Evolutionary conservation across 2,329 filamentous ascomycete genomes (phyloP).

Genomic region (Clonostachys sp.): DNA sequence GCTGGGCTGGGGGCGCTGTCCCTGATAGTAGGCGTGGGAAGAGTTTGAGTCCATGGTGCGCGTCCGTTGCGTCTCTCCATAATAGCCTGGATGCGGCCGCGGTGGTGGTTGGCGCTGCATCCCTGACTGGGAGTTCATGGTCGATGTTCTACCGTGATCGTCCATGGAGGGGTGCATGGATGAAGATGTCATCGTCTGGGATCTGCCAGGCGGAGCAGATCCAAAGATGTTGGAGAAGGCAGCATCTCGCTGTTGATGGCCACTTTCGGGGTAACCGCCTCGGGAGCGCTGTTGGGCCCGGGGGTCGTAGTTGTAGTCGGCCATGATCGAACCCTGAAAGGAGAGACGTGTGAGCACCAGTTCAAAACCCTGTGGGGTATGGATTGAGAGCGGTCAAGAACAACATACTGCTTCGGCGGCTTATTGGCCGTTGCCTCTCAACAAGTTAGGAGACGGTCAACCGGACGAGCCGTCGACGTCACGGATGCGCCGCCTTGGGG

Average conservation of each 20-base stretch:
- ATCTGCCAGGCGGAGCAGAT: constrained; percentile 77
- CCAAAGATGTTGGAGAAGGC: constrained; percentile 97
- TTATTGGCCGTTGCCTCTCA: too few relatives aligned
- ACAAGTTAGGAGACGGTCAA: too few relatives aligned
- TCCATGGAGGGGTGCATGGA: constrained; percentile 45
- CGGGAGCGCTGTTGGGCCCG: constrained; percentile 38
- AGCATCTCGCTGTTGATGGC: constrained; percentile 75
- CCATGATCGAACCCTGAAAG: constrained; percentile 33
- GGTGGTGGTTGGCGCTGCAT: constrained; percentile 64
- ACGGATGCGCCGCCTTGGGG: too few relatives aligned
- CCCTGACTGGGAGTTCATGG: constrained; percentile 56
- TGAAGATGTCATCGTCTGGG: constrained; percentile 91
- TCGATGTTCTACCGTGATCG: constrained; percentile 68
- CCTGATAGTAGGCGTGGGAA: constrained; percentile 48
- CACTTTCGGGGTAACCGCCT: constrained; percentile 42
- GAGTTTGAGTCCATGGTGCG: constrained; percentile 17
- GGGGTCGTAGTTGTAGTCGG: constrained; percentile 53
- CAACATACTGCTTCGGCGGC: not conserved
- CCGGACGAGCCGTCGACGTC: too few relatives aligned
- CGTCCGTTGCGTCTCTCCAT: constrained; percentile 22
- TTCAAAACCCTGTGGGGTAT: not conserved
- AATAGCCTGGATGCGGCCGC: constrained; percentile 33
- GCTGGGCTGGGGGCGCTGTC: constrained; percentile 38
- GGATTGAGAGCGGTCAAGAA: not conserved
- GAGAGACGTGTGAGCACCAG: not conserved